phyloP scores from a whole-genome alignment of 2,329 filamentous ascomycete species.

The Daldinia sp. region DNA sequence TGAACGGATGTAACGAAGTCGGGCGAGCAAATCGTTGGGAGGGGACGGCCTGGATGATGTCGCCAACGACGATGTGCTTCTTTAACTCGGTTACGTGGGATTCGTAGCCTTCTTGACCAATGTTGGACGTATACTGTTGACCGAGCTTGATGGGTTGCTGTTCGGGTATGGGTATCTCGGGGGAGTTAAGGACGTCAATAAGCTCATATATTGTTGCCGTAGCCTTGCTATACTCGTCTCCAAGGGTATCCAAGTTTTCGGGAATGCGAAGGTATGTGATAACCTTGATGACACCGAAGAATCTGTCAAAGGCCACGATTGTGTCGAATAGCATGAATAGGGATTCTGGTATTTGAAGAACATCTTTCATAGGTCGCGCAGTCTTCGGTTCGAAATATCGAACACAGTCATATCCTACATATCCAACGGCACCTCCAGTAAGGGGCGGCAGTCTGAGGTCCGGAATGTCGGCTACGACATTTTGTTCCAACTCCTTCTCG shows the following conservation, averaged over 20 bases:
- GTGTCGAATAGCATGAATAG: slow-evolving; percentile 98
- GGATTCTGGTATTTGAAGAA: slow-evolving; percentile 88
- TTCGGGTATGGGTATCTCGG: slow-evolving; percentile 78
- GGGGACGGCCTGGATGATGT: slow-evolving; percentile 97
- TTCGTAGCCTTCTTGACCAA: slow-evolving; percentile 89
- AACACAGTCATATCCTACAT: slow-evolving; percentile 97
- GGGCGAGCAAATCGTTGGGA: slow-evolving; percentile 92
- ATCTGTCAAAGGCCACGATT: slow-evolving; percentile 92
- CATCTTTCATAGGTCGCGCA: slow-evolving; percentile 85
- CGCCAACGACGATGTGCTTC: slow-evolving; percentile 86
- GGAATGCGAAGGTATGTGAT: slow-evolving; percentile 88
- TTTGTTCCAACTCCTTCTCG: slow-evolving; percentile 79
- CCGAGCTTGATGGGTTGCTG: slow-evolving; percentile 77
- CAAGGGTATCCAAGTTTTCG: slow-evolving; percentile 61
- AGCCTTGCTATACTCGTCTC: slow-evolving; percentile 74
- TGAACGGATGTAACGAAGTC: slow-evolving; percentile 93
- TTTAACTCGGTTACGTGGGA: slow-evolving; percentile 86
- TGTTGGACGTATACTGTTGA: slow-evolving; percentile 88
- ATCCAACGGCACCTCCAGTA: slow-evolving; percentile 92
- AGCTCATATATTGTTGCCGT: slow-evolving; percentile 69
- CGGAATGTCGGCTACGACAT: slow-evolving; percentile 83
- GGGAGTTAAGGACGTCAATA: slow-evolving; percentile 74
- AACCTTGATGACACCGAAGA: slow-evolving; percentile 91
- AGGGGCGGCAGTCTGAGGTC: slow-evolving; percentile 84
- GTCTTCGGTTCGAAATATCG: slow-evolving; percentile 98